phyloP scores from a whole-genome alignment of 2,329 filamentous ascomycete genomes.

The Cladosporium sp. region DNA sequence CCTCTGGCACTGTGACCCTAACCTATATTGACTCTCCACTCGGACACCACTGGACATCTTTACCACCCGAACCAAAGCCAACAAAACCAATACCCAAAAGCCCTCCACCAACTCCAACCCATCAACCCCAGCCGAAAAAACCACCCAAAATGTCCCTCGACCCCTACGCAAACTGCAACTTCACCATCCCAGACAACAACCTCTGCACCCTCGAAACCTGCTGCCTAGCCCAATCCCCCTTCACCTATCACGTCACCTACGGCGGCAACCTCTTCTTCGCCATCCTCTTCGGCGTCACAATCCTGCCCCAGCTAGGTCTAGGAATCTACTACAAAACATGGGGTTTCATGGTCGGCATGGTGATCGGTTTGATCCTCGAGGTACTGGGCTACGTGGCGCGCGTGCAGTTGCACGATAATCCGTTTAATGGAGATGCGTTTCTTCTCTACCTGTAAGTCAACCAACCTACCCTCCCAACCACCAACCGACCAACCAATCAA shows the following conservation, averaged over 20 bases:
- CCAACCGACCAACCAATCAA: background rate
- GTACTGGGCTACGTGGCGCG: conserved; percentile 53
- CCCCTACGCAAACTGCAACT: conserved; percentile 21
- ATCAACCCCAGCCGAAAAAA: background rate
- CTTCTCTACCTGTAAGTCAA: conserved; percentile 28
- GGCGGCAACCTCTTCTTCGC: conserved; percentile 43
- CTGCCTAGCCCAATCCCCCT: conserved; percentile 34
- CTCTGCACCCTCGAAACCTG: conserved; percentile 27
- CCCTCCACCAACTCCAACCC: background rate
- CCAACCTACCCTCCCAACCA: background rate
- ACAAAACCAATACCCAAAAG: background rate
- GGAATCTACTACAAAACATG: conserved; percentile 51
- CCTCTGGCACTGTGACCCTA: background rate
- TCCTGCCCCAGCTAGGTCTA: conserved; percentile 45
- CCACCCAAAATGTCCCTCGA: conserved; percentile 9
- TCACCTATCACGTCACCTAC: conserved; percentile 51
- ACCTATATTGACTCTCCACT: background rate
- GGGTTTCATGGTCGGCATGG: conserved; percentile 50
- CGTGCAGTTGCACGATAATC: conserved; percentile 40
- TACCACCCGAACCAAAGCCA: background rate
- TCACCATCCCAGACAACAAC: conserved; percentile 13
- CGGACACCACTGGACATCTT: background rate
- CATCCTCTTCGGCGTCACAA: conserved; percentile 46
- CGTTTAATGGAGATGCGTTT: conserved; percentile 39
- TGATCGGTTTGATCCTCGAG: conserved; percentile 46